These are phyloP conservation scores for Corchorus olitorius DNA, from an alignment of 345 rosid genomes.

Conservation along the genomic window DNA sequence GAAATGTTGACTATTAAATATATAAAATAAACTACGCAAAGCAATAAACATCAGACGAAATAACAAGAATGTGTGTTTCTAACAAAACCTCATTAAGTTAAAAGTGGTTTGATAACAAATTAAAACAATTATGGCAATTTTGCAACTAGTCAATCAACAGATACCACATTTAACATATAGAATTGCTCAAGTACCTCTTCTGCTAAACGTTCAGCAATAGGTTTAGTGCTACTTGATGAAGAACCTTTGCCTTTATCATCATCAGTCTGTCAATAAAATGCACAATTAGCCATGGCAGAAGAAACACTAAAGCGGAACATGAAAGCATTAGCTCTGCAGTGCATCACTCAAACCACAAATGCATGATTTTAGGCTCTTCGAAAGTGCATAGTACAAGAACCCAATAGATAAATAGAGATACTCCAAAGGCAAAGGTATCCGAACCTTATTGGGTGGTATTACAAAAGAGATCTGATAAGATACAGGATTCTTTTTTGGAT, in stretches of 20 bases:
- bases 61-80: neutral
- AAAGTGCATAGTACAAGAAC: neutral
- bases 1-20: neutral
- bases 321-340: slow-evolving; percentile 10
- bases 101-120: neutral
- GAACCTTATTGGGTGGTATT: slow-evolving; percentile 93
- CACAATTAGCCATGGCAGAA: neutral
- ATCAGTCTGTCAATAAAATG: slow-evolving; percentile 50
- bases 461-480: slow-evolving; percentile 64
- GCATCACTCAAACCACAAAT: slow-evolving; percentile 19
- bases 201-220: slow-evolving; percentile 73
- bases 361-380: neutral
- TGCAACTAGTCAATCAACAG: neutral
- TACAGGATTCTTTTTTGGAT: slow-evolving; percentile 66
- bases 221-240: slow-evolving; percentile 51
- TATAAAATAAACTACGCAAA: slow-evolving; percentile 7
- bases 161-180: slow-evolving; percentile 1
- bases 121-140: neutral
- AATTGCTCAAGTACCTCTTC: slow-evolving; percentile 62
- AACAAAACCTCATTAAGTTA: neutral
- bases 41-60: neutral
- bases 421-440: neutral
- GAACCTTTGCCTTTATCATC: slow-evolving; percentile 71
- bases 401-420: neutral
- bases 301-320: slow-evolving; percentile 10